A percentile compares a stretch with the other conserved stretches of the same genome.
These are phyloP conservation scores for Hortiboletus campestris DNA, from an alignment of 768 basidiomycete genomes.

Conservation along the genomic window DNA sequence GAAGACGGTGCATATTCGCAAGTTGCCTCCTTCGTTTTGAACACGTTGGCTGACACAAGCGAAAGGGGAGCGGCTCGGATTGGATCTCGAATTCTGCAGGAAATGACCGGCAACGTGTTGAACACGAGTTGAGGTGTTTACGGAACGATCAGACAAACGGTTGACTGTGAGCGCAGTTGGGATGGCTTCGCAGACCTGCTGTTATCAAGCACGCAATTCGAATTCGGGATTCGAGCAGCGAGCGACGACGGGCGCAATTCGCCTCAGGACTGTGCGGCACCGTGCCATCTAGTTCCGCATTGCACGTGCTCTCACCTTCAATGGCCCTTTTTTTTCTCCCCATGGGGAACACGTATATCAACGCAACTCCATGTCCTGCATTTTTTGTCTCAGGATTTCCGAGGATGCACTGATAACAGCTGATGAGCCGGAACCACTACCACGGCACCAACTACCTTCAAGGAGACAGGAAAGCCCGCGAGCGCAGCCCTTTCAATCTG, in stretches of 20 bases:
- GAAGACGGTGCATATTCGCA: slow-evolving; percentile 72
- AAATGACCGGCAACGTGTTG: slow-evolving; percentile 65
- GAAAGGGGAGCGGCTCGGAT: slow-evolving; percentile 31
- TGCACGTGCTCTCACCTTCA: background rate
- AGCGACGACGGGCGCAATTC: background rate
- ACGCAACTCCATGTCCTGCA: background rate
- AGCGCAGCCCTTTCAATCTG: slow-evolving; percentile 17
- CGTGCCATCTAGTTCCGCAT: background rate
- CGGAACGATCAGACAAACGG: slow-evolving; percentile 19
- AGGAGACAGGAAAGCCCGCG: slow-evolving; percentile 1
- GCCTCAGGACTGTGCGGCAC: slow-evolving; percentile 2
- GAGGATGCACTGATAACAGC: background rate
- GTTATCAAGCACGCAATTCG: background rate
- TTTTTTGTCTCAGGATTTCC: slow-evolving; percentile 3
- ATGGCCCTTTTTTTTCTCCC: too few relatives aligned
- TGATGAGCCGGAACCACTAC: background rate
- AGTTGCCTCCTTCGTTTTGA: slow-evolving; percentile 53
- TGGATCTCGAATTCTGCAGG: slow-evolving; percentile 27
- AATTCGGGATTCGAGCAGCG: background rate
- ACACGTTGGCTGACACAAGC: slow-evolving; percentile 56
- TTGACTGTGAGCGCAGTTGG: slow-evolving; percentile 1
- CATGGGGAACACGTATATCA: background rate
- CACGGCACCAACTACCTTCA: background rate
- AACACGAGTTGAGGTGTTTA: slow-evolving; percentile 61
- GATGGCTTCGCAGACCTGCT: background rate